phyloP scores from a whole-genome alignment of 73 alveolate genomes.

The Paramecium caudatum region DNA sequence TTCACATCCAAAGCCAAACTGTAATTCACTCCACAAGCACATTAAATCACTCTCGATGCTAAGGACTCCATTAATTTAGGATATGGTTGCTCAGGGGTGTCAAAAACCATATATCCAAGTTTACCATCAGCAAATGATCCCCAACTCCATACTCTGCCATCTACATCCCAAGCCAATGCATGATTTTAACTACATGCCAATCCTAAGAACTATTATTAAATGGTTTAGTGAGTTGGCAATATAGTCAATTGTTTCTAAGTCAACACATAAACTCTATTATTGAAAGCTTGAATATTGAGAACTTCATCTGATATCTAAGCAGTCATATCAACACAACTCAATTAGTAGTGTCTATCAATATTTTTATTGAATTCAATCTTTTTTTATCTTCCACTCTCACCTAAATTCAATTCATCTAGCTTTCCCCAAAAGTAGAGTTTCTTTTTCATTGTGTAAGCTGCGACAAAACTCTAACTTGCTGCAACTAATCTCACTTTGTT shows the following conservation, averaged over 20 bases:
- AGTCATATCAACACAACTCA: neutral
- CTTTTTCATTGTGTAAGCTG: neutral
- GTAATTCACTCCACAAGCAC: constrained; percentile 32
- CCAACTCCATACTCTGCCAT: constrained; percentile 61
- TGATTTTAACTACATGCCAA: neutral
- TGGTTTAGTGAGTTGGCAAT: too few species aligned
- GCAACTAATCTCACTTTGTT: neutral
- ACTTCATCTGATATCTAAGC: too few species aligned
- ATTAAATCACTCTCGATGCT: neutral
- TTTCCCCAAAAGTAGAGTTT: constrained; percentile 22
- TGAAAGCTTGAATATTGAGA: too few species aligned
- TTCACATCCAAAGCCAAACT: constrained; percentile 50
- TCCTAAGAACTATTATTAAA: constrained; percentile 3
- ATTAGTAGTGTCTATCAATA: neutral
- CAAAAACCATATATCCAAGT: constrained; percentile 29
- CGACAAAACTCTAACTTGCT: neutral
- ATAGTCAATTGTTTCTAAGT: too few species aligned
- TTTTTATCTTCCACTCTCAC: neutral
- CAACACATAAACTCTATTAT: too few species aligned
- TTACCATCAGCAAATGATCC: constrained; percentile 36
- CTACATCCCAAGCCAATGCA: constrained; percentile 40
- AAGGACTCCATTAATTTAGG: neutral
- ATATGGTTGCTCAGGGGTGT: neutral
- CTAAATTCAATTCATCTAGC: neutral
- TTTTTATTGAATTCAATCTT: neutral